Evolutionary conservation across 225 moss, liverwort and hornwort genomes (phyloP).

Genomic region (Lunularia cruciata): DNA sequence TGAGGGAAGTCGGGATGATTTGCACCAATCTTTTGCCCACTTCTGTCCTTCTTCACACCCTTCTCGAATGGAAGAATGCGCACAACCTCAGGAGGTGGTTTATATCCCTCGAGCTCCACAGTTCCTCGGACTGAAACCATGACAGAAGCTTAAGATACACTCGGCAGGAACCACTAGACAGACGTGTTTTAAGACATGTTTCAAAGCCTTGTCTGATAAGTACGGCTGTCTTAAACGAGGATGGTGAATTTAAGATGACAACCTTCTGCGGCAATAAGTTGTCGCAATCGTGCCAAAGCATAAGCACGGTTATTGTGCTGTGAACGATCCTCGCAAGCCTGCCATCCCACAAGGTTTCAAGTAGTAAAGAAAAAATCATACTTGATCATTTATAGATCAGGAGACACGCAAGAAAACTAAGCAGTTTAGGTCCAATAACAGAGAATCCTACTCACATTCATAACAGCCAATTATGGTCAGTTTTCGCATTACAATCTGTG

Average conservation of each 20-base stretch:
- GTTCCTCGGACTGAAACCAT: conserved; percentile 70
- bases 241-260: too few relatives aligned
- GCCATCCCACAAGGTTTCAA: conserved; percentile 1
- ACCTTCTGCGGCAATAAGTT: conserved; percentile 84
- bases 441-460: not conserved
- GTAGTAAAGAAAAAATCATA: not conserved
- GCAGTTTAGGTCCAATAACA: not conserved
- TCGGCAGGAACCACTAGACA: too few relatives aligned
- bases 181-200: not conserved
- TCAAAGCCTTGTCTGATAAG: not conserved
- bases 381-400: not conserved
- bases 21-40: conserved; percentile 72
- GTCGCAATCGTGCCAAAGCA: conserved; percentile 79
- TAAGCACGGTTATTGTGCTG: conserved; percentile 80
- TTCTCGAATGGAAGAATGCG: conserved; percentile 64
- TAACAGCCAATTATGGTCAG: too few relatives aligned
- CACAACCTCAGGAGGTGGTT: conserved; percentile 68
- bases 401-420: not conserved
- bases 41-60: conserved; percentile 56
- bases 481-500: too few relatives aligned
- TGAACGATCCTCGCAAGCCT: conserved; percentile 93
- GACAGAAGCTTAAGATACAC: too few relatives aligned
- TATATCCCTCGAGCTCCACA: conserved; percentile 67
- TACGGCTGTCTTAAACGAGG: too few relatives aligned
- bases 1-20: conserved; percentile 78